Conservation (phyloP, 768 basidiomycete species). For the Rhodotorula diobovata region DNA sequence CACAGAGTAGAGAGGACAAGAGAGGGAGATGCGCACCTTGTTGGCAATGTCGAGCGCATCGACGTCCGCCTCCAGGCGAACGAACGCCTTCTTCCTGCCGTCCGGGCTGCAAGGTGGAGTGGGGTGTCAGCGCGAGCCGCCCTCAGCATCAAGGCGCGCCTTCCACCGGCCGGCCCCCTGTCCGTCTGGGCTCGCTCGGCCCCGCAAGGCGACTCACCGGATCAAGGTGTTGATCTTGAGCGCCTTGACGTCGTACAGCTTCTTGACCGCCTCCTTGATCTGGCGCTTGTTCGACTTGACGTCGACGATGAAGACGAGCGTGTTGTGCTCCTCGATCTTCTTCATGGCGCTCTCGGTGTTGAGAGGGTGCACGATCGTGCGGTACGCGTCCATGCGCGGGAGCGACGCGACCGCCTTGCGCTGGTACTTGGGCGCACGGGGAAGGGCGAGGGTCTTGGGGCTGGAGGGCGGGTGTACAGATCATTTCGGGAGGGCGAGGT, state of each 20-base stretch:
- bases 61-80: slow-evolving; percentile 57
- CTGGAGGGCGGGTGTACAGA: slow-evolving; percentile 57
- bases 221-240: slow-evolving; percentile 98
- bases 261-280: slow-evolving; percentile 99
- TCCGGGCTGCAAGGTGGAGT: slow-evolving; percentile 62
- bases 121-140: background rate
- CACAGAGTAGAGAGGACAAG: background rate
- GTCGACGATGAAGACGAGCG: slow-evolving; percentile 96
- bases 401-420: slow-evolving; percentile 88
- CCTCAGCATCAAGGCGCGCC: too few relatives aligned
- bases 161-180: too few relatives aligned
- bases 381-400: slow-evolving; percentile 93
- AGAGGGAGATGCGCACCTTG: slow-evolving; percentile 37
- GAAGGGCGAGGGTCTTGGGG: slow-evolving; percentile 82
- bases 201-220: slow-evolving; percentile 57
- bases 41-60: slow-evolving; percentile 39
- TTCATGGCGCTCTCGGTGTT: slow-evolving; percentile 86
- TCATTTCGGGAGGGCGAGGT: background rate
- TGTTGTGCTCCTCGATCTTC: slow-evolving; percentile 99
- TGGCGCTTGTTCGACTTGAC: slow-evolving; percentile 94
- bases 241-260: slow-evolving; percentile 94
- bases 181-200: too few relatives aligned
- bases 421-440: slow-evolving; percentile 86
- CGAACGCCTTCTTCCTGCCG: slow-evolving; percentile 99
- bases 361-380: slow-evolving; percentile 69